Percentiles rank a stretch among this genome's conserved stretches.
phyloP scores from a whole-genome alignment of 116 monocot genomes.

The Posidonia oceanica region DNA sequence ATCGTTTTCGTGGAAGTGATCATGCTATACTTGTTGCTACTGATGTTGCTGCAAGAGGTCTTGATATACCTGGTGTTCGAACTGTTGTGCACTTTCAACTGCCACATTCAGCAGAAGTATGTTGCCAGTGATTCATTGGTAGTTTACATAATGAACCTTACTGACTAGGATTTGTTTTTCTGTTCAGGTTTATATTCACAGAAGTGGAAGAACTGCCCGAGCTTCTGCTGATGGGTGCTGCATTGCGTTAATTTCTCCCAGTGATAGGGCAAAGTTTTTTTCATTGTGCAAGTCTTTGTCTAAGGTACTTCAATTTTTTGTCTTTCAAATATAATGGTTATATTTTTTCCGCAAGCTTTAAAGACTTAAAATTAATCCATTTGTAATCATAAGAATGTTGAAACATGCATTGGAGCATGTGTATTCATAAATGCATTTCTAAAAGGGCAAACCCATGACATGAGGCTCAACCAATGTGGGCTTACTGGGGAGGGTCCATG shows the following conservation, averaged over 20 bases:
- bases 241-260: constrained; percentile 80
- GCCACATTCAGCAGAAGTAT: constrained; percentile 98
- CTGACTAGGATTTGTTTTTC: constrained; percentile 1
- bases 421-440: no score
- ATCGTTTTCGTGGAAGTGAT: constrained; percentile 83
- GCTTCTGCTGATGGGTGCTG: constrained; percentile 86
- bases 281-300: constrained; percentile 85
- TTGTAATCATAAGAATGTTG: no score
- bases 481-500: no score
- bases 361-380: no score
- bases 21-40: constrained; percentile 80
- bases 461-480: no score
- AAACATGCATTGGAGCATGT: no score
- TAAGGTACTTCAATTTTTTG: constrained; percentile 38
- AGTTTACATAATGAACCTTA: background rate
- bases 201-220: constrained; percentile 99
- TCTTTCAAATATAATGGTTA: no score
- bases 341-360: no score
- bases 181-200: constrained; percentile 87
- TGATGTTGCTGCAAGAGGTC: constrained; percentile 97
- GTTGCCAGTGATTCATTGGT: constrained; percentile 5
- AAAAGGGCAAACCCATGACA: no score
- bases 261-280: constrained; percentile 79
- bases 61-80: constrained; percentile 91
- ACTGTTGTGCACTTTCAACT: constrained; percentile 98